phyloP scores from a whole-genome alignment of 768 basidiomycete species.

The Suillus spraguei region DNA sequence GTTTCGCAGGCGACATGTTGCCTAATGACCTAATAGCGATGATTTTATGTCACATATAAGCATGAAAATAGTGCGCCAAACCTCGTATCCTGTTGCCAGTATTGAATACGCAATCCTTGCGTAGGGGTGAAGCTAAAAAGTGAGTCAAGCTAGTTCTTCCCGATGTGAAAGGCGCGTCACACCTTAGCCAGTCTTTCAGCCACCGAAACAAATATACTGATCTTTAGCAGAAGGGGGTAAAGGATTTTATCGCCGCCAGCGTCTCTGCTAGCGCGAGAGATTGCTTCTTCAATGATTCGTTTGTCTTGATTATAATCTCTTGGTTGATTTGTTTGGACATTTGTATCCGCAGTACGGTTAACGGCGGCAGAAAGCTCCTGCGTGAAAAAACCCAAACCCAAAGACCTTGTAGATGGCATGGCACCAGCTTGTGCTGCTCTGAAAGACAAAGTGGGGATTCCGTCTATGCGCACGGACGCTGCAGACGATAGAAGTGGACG shows the following conservation, averaged over 20 bases:
- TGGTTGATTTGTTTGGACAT: not conserved
- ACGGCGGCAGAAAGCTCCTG: not conserved
- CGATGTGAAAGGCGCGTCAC: not conserved
- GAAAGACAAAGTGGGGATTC: constrained; percentile 2
- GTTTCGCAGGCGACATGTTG: not conserved
- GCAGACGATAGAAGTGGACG: constrained; percentile 2
- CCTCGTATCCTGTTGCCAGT: constrained; percentile 11
- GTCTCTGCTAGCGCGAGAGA: not conserved
- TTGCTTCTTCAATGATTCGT: not conserved
- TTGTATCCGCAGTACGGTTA: not conserved
- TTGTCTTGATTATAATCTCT: not conserved
- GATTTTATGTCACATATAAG: not conserved
- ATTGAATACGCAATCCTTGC: constrained; percentile 12
- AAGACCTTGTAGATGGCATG: not conserved
- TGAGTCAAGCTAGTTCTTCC: not conserved
- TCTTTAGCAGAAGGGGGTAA: constrained; percentile 13
- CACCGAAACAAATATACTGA: constrained; percentile 10
- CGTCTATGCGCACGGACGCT: constrained; percentile 1
- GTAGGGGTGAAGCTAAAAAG: constrained; percentile 18
- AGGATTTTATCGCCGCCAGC: not conserved
- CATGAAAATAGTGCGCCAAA: not conserved
- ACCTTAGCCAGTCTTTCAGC: constrained; percentile 12
- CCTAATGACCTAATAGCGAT: not conserved
- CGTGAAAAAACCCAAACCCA: not conserved
- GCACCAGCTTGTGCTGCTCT: not conserved